Percentiles rank a stretch among this genome's conserved stretches.
Conservation (phyloP, 2,329 filamentous ascomycete genomes). For the Nemania sp. region DNA sequence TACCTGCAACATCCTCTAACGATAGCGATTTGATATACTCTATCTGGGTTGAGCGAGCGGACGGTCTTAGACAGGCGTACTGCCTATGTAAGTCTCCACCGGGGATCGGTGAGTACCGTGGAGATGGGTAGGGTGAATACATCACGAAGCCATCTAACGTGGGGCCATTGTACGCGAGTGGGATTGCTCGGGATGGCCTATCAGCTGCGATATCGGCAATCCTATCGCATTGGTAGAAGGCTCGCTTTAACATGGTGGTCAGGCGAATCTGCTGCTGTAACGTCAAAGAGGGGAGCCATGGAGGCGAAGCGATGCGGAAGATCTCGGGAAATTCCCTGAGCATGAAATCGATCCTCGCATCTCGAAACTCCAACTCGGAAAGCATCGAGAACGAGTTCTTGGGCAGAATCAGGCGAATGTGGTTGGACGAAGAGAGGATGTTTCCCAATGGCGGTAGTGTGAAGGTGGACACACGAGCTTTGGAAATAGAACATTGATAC, state of each 20-base stretch:
- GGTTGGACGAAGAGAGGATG: slow-evolving; percentile 28
- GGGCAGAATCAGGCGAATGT: slow-evolving; percentile 18
- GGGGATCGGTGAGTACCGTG: no score
- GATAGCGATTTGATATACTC: slow-evolving; percentile 30
- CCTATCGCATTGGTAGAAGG: slow-evolving; percentile 32
- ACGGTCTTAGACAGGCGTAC: slow-evolving; percentile 26
- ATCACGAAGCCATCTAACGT: no score
- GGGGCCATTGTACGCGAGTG: slow-evolving; percentile 6
- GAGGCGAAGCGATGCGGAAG: slow-evolving; percentile 14
- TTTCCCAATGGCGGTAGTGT: slow-evolving; percentile 20
- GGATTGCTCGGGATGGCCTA: not conserved
- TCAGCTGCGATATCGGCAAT: slow-evolving; percentile 37
- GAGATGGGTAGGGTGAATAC: no score
- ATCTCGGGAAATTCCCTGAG: slow-evolving; percentile 15
- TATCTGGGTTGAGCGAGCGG: slow-evolving; percentile 28
- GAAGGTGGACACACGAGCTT: slow-evolving; percentile 8
- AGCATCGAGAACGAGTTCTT: slow-evolving; percentile 26
- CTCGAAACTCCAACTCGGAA: slow-evolving; percentile 32
- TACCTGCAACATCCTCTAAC: slow-evolving; percentile 25
- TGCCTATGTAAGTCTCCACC: not conserved
- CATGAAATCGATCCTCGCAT: slow-evolving; percentile 23
- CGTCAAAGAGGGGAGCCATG: slow-evolving; percentile 18
- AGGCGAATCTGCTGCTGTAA: slow-evolving; percentile 17
- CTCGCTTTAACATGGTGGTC: slow-evolving; percentile 21
- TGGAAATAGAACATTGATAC: slow-evolving; percentile 29